A percentile compares a stretch with the other conserved stretches of the same genome.
Conservation (phyloP, 768 basidiomycete genomes). For the Macrolepiota dolichaula region DNA sequence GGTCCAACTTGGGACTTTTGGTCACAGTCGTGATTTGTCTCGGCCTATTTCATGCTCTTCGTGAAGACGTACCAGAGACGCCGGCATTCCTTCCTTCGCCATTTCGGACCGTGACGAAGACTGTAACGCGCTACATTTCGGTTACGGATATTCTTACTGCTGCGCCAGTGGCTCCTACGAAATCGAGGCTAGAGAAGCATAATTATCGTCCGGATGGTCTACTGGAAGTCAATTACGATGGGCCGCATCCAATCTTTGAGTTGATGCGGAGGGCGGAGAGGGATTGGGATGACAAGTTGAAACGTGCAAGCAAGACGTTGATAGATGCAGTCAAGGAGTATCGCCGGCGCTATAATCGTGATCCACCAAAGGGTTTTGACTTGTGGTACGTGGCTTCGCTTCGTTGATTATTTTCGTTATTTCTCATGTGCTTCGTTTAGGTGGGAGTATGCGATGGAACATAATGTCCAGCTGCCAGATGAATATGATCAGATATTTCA, state of each 20-base stretch:
- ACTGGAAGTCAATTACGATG: conserved; percentile 36
- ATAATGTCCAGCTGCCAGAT: conserved; percentile 77
- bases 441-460: conserved; percentile 58
- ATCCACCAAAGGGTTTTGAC: conserved; percentile 87
- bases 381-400: conserved; percentile 59
- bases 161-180: not conserved
- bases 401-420: not conserved
- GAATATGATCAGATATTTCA: conserved; percentile 76
- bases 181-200: conserved; percentile 25
- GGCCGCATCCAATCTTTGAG: conserved; percentile 71
- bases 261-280: conserved; percentile 71
- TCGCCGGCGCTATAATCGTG: conserved; percentile 63
- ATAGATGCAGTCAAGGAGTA: conserved; percentile 77
- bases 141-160: not conserved
- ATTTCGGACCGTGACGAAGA: conserved; percentile 5
- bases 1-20: not conserved
- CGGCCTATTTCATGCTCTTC: not conserved
- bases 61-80: not conserved
- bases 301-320: conserved; percentile 72
- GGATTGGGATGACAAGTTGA: conserved; percentile 55
- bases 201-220: conserved; percentile 34
- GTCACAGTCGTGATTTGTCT: not conserved
- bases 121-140: conserved; percentile 1
- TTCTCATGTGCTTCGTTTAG: conserved; percentile 17
- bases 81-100: not conserved